A percentile compares a stretch with the other conserved stretches of the same genome.
Conservation (phyloP, 2,329 filamentous ascomycete genomes). For the Nemania abortiva region DNA sequence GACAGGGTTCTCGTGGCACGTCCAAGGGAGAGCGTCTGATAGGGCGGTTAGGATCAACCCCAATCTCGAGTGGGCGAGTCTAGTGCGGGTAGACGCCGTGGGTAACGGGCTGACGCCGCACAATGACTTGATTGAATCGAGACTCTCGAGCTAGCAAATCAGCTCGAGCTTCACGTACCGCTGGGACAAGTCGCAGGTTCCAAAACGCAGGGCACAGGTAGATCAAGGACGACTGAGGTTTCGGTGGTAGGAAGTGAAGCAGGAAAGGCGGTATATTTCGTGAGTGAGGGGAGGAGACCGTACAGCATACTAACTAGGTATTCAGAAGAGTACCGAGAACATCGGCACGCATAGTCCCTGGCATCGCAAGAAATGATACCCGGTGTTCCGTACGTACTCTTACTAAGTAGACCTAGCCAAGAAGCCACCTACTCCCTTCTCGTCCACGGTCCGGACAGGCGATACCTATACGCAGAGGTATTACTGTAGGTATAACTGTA, state of each 20-base stretch:
- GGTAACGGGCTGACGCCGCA: slow-evolving; percentile 54
- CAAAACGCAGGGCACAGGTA: slow-evolving; percentile 15
- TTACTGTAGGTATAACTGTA: neutral
- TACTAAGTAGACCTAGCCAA: neutral
- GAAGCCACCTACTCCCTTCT: neutral
- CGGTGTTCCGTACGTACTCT: neutral
- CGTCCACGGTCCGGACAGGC: slow-evolving; percentile 8
- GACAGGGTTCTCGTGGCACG: slow-evolving; percentile 55
- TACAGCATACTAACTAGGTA: neutral
- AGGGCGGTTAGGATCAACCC: slow-evolving; percentile 54
- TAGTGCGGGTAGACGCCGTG: slow-evolving; percentile 61
- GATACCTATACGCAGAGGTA: too few relatives aligned
- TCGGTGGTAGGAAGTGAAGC: slow-evolving; percentile 1
- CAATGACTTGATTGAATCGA: slow-evolving; percentile 44
- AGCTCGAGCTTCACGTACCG: slow-evolving; percentile 38
- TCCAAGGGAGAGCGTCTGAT: slow-evolving; percentile 56
- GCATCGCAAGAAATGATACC: slow-evolving; percentile 1
- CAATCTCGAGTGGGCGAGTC: slow-evolving; percentile 57
- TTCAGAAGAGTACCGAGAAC: neutral
- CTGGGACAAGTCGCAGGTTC: slow-evolving; percentile 43
- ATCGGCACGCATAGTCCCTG: neutral
- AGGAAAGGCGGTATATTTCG: slow-evolving; percentile 3
- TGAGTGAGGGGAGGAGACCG: slow-evolving; percentile 2
- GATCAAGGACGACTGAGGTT: slow-evolving; percentile 14
- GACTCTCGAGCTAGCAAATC: slow-evolving; percentile 44